Evolutionary conservation across 2,329 filamentous ascomycete species (phyloP).

Genomic region (Venturiaceae sp.): DNA sequence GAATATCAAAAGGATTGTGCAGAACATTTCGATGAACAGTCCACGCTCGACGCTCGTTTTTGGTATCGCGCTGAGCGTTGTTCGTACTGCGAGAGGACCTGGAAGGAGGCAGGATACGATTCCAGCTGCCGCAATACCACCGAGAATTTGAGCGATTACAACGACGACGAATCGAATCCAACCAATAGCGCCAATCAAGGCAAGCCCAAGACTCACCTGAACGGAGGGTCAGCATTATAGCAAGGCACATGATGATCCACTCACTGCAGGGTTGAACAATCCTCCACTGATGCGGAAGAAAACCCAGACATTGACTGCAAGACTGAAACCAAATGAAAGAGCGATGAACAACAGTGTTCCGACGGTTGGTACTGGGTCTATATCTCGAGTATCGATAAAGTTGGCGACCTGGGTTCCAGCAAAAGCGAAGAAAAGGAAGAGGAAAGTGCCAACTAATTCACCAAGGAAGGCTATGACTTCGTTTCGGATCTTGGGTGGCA

Average conservation of each 20-base stretch:
- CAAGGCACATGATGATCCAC: background rate
- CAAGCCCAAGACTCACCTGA: slow-evolving; percentile 37
- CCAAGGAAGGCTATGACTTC: slow-evolving; percentile 36
- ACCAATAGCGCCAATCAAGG: slow-evolving; percentile 35
- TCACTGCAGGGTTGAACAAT: slow-evolving; percentile 23
- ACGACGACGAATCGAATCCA: slow-evolving; percentile 33
- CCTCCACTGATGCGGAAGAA: slow-evolving; percentile 19
- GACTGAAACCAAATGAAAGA: slow-evolving; percentile 31
- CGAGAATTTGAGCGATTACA: slow-evolving; percentile 35
- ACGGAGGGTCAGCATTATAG: background rate
- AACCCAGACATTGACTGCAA: slow-evolving; percentile 35
- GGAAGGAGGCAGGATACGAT: slow-evolving; percentile 35
- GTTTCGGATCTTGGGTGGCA: slow-evolving; percentile 16
- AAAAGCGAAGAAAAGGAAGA: slow-evolving; percentile 34
- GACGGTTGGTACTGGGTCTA: slow-evolving; percentile 1
- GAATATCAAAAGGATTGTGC: slow-evolving; percentile 39
- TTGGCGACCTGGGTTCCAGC: slow-evolving; percentile 30
- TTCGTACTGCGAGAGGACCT: slow-evolving; percentile 34
- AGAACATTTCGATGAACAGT: slow-evolving; percentile 41
- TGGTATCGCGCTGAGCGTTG: slow-evolving; percentile 25
- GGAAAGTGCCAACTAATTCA: slow-evolving; percentile 34
- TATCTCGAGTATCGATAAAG: slow-evolving; percentile 15
- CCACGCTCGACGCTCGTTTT: slow-evolving; percentile 33
- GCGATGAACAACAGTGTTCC: slow-evolving; percentile 26
- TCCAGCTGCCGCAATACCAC: slow-evolving; percentile 33